These are phyloP conservation scores for Drechslerella dactyloides DNA, from an alignment of 2,329 filamentous ascomycete species.

Conservation along the genomic window DNA sequence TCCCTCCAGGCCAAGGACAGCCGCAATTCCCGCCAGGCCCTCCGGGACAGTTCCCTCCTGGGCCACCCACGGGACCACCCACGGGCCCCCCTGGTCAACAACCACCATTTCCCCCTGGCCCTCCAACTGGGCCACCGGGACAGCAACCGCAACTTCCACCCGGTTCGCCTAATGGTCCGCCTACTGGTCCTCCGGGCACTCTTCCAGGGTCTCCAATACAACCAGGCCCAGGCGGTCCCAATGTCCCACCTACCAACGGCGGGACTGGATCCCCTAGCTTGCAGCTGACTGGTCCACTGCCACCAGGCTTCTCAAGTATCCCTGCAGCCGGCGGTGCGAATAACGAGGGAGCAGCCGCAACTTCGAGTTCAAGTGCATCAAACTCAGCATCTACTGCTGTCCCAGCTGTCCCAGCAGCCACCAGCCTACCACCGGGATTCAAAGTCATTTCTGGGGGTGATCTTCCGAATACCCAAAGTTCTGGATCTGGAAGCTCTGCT, in stretches of 20 bases:
- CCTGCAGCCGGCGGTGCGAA: constrained; percentile 6
- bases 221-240: no score
- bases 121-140: neutral
- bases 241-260: neutral
- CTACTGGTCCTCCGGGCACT: neutral
- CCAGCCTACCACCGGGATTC: constrained; percentile 1
- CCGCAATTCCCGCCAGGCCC: neutral
- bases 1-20: neutral
- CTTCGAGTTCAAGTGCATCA: neutral
- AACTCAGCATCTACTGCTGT: neutral
- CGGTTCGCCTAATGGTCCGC: neutral
- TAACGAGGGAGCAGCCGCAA: neutral
- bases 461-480: neutral
- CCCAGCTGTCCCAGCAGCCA: neutral
- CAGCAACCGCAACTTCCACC: neutral
- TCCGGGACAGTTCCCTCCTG: neutral
- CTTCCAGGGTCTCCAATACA: no score
- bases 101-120: neutral
- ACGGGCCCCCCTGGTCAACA: neutral
- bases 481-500: constrained; percentile 1
- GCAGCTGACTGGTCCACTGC: constrained; percentile 23
- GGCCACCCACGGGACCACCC: neutral
- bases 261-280: neutral
- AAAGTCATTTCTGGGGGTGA: neutral
- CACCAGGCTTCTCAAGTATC: constrained; percentile 34